Evolutionary conservation across 352 stramenopile species (phyloP).

Genomic region (Pythium myriotylum): DNA sequence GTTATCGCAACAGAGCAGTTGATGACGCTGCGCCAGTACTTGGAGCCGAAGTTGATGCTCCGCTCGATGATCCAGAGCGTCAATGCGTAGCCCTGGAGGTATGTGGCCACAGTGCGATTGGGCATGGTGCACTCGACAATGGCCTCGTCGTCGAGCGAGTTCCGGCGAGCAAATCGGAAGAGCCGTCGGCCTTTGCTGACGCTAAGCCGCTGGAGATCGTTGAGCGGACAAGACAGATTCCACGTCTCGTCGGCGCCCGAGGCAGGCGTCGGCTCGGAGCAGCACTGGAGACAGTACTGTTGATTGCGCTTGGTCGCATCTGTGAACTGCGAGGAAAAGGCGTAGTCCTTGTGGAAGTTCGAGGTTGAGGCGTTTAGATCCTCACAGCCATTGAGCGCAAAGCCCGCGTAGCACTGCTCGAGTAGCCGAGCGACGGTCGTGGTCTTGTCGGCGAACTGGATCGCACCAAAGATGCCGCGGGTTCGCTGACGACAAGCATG

Average conservation of each 20-base stretch:
- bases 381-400: slow-evolving; percentile 57
- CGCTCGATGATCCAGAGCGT: slow-evolving; percentile 61
- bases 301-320: slow-evolving; percentile 38
- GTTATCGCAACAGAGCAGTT: slow-evolving; percentile 63
- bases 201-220: slow-evolving; percentile 63
- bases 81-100: slow-evolving; percentile 59
- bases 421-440: slow-evolving; percentile 39
- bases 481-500: slow-evolving; percentile 36
- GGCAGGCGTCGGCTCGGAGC: slow-evolving; percentile 59
- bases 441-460: slow-evolving; percentile 48
- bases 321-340: slow-evolving; percentile 63
- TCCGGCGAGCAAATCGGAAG: slow-evolving; percentile 63
- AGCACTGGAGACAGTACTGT: slow-evolving; percentile 76
- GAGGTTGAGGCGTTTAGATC: slow-evolving; percentile 49
- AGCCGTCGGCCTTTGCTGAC: slow-evolving; percentile 58
- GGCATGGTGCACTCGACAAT: slow-evolving; percentile 68
- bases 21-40: slow-evolving; percentile 73
- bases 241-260: slow-evolving; percentile 68
- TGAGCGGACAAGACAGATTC: slow-evolving; percentile 75
- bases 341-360: slow-evolving; percentile 46
- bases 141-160: slow-evolving; percentile 49
- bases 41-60: slow-evolving; percentile 40
- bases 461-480: slow-evolving; percentile 60
- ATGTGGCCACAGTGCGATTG: slow-evolving; percentile 45
- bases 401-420: slow-evolving; percentile 66